Conservation (phyloP, 2,329 filamentous ascomycete species). For the Colletotrichum agaves region DNA sequence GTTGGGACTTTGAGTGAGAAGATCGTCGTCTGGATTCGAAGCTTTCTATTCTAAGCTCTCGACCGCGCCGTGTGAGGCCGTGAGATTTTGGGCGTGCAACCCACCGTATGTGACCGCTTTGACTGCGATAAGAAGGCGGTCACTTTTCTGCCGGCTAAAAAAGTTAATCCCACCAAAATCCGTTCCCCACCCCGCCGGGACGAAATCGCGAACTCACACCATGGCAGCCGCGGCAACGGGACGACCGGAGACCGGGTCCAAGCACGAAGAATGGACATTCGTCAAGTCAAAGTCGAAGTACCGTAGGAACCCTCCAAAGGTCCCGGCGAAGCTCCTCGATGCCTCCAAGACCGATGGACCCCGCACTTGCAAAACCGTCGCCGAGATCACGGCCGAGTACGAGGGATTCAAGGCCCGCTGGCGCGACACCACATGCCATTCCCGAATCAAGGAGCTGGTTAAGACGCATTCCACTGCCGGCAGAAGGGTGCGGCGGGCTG, state of each 20-base stretch:
- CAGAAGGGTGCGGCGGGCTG: slow-evolving; percentile 51
- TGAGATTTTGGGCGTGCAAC: slow-evolving; percentile 31
- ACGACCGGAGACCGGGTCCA: background rate
- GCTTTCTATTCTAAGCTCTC: slow-evolving; percentile 18
- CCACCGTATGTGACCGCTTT: background rate
- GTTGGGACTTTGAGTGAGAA: background rate
- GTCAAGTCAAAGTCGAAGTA: slow-evolving; percentile 39
- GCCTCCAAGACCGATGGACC: slow-evolving; percentile 7
- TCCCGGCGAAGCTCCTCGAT: background rate
- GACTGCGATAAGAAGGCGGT: slow-evolving; percentile 12
- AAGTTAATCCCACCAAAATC: slow-evolving; percentile 30
- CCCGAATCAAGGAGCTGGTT: slow-evolving; percentile 49
- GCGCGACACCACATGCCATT: slow-evolving; percentile 43
- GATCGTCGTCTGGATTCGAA: slow-evolving; percentile 5
- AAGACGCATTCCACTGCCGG: slow-evolving; percentile 37
- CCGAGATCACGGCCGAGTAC: slow-evolving; percentile 47
- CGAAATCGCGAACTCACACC: background rate
- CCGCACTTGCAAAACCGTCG: slow-evolving; percentile 35
- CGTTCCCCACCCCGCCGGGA: background rate
- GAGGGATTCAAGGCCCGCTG: slow-evolving; percentile 42
- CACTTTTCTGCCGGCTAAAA: slow-evolving; percentile 33
- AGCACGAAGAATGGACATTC: slow-evolving; percentile 39
- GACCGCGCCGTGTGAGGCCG: background rate
- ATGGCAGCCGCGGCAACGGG: slow-evolving; percentile 23
- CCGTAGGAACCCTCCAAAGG: slow-evolving; percentile 20